Evolutionary conservation across 2,329 filamentous ascomycete species (phyloP), one percentile per base, ranked within the genome.

Genomic region (Coniochaeta prunicola): DNA sequence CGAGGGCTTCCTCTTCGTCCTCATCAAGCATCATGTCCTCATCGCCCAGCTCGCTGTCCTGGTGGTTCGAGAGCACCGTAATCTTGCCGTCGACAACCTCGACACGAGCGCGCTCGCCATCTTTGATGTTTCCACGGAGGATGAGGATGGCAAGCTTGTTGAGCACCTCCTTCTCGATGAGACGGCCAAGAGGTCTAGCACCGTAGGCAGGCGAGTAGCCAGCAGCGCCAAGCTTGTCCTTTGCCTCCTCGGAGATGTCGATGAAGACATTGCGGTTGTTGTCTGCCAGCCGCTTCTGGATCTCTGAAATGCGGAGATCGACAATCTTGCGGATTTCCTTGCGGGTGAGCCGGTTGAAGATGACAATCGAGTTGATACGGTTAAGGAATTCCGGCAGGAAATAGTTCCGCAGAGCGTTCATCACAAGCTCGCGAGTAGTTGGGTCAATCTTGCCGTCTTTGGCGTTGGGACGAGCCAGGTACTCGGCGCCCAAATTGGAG

Each of bases 321-420:
- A 99, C 94, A 70, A 99, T 97, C 77, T 86, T 91, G 69, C 94
- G 88, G 68, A 99, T 99, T 76, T 99, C 94, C 59, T 76, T 80
- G 71, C 87, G 89, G 3, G 90, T 93, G 59, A 99, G 88, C 54
- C 94, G 90, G 81, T 99, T 99, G 85, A 99, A 99, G 77, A 99
- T 97, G 76, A 99, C 92, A 58, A 88, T 91, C 61, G 89, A 94
- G 76, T 85, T 93, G 80, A 99, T 97, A 71, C 94, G 91, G 82
- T 99, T 99, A 64, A 99, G 86, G 81, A 99, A 99, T 70, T 99
- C 94, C 33, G 94, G 94, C 2, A 99, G 80, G 85, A 99, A 99
- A 79, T 96, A 97, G 79, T 91, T 91, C 69, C 93, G 89, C 38
- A 99, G 83, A 4, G 92, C 86, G 57, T 85, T 88, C 88, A 94